These are phyloP conservation scores for Solanum okadae DNA, from an alignment of 257 asterid species.

Conservation along the genomic window DNA sequence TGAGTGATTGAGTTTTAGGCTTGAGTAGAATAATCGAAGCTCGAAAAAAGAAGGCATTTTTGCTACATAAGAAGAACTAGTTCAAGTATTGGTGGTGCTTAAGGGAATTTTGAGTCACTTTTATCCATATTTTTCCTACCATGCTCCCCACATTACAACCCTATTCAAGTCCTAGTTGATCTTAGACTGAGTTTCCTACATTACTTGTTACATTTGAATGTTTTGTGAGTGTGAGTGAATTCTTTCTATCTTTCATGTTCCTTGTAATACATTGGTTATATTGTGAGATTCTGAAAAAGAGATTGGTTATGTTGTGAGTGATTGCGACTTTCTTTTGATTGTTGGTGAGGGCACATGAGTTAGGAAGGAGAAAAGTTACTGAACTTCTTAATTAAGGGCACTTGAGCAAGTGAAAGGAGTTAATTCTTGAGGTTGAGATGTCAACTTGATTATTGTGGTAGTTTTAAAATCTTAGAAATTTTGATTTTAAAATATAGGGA, in stretches of 20 bases:
- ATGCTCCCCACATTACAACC: neutral
- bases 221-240: neutral
- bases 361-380: neutral
- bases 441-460: neutral
- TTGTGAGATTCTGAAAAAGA: neutral
- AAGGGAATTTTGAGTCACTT: neutral
- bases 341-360: neutral
- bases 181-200: neutral
- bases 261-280: neutral
- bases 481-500: neutral
- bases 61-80: neutral
- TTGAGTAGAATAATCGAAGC: neutral
- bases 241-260: neutral
- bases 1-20: neutral
- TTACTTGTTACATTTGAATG: neutral
- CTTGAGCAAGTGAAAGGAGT: neutral
- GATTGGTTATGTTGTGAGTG: neutral
- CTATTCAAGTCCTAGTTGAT: neutral
- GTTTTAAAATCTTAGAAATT: neutral
- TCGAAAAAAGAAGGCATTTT: neutral
- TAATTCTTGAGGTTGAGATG: neutral
- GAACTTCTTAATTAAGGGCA: neutral
- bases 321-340: neutral
- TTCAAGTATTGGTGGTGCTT: neutral
- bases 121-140: neutral